Percentiles rank a stretch among this genome's conserved stretches.
Evolutionary conservation across 2,329 filamentous ascomycete genomes (phyloP).

Genomic region (Hymenoscyphus infarciens): DNA sequence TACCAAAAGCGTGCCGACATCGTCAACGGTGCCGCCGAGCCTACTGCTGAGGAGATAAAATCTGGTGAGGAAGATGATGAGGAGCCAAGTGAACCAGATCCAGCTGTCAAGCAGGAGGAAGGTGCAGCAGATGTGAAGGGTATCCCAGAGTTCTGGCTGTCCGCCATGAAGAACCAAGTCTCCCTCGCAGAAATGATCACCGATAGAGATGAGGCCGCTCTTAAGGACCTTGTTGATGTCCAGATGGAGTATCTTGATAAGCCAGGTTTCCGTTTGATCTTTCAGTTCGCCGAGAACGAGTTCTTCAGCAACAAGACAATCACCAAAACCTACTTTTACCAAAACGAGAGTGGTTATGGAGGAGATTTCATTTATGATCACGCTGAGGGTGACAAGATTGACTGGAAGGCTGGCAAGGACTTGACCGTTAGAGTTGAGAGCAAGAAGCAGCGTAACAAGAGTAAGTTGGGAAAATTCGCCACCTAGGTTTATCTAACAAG

Average conservation of each 20-base stretch:
- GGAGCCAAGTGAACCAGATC: slow-evolving; percentile 49
- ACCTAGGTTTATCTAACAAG: neutral
- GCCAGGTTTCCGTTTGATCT: slow-evolving; percentile 96
- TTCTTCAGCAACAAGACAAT: slow-evolving; percentile 97
- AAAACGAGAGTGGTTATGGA: slow-evolving; percentile 96
- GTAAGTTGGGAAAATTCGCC: slow-evolving; percentile 50
- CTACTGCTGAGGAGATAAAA: slow-evolving; percentile 81
- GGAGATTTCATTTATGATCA: slow-evolving; percentile 99
- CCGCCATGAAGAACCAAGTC: slow-evolving; percentile 99
- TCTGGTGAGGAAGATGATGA: slow-evolving; percentile 77
- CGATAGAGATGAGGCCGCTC: slow-evolving; percentile 89
- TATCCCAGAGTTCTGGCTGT: slow-evolving; percentile 99
- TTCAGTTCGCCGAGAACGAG: slow-evolving; percentile 92
- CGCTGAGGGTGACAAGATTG: slow-evolving; percentile 95
- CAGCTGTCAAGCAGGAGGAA: slow-evolving; percentile 49
- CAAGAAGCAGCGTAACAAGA: slow-evolving; percentile 99
- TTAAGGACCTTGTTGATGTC: slow-evolving; percentile 86
- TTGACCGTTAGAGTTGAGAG: slow-evolving; percentile 92
- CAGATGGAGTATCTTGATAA: slow-evolving; percentile 99
- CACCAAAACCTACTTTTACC: slow-evolving; percentile 98
- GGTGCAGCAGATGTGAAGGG: slow-evolving; percentile 57
- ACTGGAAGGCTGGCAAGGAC: slow-evolving; percentile 92
- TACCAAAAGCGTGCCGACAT: slow-evolving; percentile 94
- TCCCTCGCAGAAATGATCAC: slow-evolving; percentile 98
- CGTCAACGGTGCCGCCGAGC: slow-evolving; percentile 82